phyloP scores from a whole-genome alignment of 768 basidiomycete genomes.

The Jaapia argillacea region DNA sequence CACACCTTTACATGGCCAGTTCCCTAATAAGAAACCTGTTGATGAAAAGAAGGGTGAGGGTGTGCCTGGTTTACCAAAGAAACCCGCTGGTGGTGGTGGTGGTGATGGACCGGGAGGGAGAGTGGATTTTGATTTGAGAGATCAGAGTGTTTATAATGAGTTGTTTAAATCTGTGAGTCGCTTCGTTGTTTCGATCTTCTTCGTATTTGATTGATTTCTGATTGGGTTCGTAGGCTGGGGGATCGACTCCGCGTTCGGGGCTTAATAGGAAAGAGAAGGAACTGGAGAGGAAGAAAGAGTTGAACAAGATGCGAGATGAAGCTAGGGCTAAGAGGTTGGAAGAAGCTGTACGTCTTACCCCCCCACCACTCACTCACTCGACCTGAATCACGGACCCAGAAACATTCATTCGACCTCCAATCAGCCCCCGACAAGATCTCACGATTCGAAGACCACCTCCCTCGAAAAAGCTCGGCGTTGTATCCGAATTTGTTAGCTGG shows the following conservation, averaged over 20 bases:
- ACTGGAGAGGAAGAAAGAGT: slow-evolving; percentile 15
- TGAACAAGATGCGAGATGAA: slow-evolving; percentile 18
- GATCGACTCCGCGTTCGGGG: slow-evolving; percentile 12
- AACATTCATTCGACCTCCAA: slow-evolving; percentile 16
- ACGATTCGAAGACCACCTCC: slow-evolving; percentile 50
- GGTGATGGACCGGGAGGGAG: slow-evolving; percentile 6
- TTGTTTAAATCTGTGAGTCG: slow-evolving; percentile 13
- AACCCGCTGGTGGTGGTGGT: slow-evolving; percentile 3
- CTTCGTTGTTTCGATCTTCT: slow-evolving; percentile 1
- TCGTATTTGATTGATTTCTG: not conserved
- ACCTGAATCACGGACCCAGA: slow-evolving; percentile 8
- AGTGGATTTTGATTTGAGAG: slow-evolving; percentile 12
- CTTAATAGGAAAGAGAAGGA: slow-evolving; percentile 15
- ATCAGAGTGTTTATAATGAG: slow-evolving; percentile 12
- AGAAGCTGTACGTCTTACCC: slow-evolving; percentile 6
- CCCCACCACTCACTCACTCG: not conserved
- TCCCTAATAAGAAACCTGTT: too few species aligned
- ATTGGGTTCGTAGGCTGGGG: slow-evolving; percentile 6
- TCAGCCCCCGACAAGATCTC: slow-evolving; percentile 29
- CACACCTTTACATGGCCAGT: too few species aligned
- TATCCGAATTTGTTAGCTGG: slow-evolving; percentile 30
- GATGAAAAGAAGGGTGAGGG: too few species aligned
- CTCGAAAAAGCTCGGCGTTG: slow-evolving; percentile 41
- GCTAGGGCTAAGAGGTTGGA: slow-evolving; percentile 15
- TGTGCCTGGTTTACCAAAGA: not conserved